Percentiles rank a stretch among this genome's conserved stretches.
phyloP scores from a whole-genome alignment of 2,329 filamentous ascomycete genomes.

The Ophiosphaerella korrae region DNA sequence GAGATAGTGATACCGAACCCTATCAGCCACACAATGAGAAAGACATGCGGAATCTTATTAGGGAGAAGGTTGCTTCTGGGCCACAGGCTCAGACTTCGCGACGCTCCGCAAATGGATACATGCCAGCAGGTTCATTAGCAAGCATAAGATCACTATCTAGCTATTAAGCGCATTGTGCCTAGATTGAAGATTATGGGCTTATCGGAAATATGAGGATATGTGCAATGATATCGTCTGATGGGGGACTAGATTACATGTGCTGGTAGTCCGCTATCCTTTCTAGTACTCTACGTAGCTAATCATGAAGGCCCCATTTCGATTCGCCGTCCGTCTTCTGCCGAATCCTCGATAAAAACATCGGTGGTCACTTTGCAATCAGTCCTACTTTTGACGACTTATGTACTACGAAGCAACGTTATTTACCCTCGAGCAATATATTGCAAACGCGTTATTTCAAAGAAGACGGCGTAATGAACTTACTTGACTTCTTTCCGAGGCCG shows the following conservation, averaged over 20 bases:
- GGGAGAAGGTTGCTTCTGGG: conserved; percentile 10
- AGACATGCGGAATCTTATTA: conserved; percentile 19
- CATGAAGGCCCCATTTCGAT: conserved; percentile 73
- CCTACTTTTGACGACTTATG: conserved; percentile 56
- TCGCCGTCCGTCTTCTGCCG: conserved; percentile 77
- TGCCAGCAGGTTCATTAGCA: conserved; percentile 20
- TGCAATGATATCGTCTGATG: conserved; percentile 33
- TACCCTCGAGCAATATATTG: conserved; percentile 75
- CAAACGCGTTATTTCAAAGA: conserved; percentile 80
- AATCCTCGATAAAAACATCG: conserved; percentile 74
- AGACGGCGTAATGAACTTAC: conserved; percentile 72
- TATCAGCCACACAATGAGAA: conserved; percentile 12
- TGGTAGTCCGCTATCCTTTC: conserved; percentile 56
- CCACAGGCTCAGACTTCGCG: conserved; percentile 20
- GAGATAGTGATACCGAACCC: conserved; percentile 13
- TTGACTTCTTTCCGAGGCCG: conserved; percentile 78
- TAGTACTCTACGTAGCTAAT: not conserved
- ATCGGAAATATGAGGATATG: conserved; percentile 83
- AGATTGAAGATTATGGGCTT: conserved; percentile 72
- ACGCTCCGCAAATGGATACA: conserved; percentile 33
- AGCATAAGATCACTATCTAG: no score
- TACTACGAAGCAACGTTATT: conserved; percentile 78
- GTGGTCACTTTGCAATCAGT: conserved; percentile 71
- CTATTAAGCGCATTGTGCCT: not conserved
- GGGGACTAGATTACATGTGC: conserved; percentile 76